These are phyloP conservation scores for Xylariaceae sp. DNA, from an alignment of 2,329 filamentous ascomycete species.

Conservation along the genomic window DNA sequence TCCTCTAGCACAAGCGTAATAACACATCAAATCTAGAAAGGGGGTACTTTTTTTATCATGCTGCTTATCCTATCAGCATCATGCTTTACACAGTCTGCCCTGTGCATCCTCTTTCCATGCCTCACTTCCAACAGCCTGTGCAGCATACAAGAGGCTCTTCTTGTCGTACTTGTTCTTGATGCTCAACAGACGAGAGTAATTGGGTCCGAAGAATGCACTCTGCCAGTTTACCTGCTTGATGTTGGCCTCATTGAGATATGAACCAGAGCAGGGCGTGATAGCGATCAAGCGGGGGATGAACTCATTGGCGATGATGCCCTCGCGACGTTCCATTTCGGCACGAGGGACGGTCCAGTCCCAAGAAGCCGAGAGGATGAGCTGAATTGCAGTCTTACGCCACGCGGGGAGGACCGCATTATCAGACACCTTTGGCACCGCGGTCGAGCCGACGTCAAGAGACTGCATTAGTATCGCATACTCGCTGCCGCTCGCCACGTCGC, in stretches of 20 bases:
- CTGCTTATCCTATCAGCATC: too few relatives aligned
- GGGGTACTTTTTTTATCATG: too few relatives aligned
- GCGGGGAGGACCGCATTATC: constrained; percentile 40
- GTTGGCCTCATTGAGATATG: constrained; percentile 49
- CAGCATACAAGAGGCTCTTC: constrained; percentile 45
- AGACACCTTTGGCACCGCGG: constrained; percentile 10
- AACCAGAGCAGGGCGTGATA: constrained; percentile 24
- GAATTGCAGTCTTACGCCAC: constrained; percentile 40
- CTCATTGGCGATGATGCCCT: constrained; percentile 35
- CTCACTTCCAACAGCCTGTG: background rate
- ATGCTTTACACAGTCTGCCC: background rate
- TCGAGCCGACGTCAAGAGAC: constrained; percentile 30
- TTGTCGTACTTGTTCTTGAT: constrained; percentile 52
- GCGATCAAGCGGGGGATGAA: constrained; percentile 32
- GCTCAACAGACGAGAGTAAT: constrained; percentile 39
- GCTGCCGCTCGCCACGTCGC: constrained; percentile 36
- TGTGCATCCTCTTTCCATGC: background rate
- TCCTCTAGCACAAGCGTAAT: too few relatives aligned
- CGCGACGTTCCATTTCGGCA: constrained; percentile 18
- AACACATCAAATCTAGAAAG: too few relatives aligned
- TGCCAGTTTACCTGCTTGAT: constrained; percentile 41
- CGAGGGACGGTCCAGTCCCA: constrained; percentile 18
- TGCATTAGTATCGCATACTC: constrained; percentile 34
- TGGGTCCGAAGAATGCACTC: constrained; percentile 43
- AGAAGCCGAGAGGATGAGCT: background rate